Conservation (phyloP, 2,329 filamentous ascomycete genomes). For the Fusarium chlamydosporum region DNA sequence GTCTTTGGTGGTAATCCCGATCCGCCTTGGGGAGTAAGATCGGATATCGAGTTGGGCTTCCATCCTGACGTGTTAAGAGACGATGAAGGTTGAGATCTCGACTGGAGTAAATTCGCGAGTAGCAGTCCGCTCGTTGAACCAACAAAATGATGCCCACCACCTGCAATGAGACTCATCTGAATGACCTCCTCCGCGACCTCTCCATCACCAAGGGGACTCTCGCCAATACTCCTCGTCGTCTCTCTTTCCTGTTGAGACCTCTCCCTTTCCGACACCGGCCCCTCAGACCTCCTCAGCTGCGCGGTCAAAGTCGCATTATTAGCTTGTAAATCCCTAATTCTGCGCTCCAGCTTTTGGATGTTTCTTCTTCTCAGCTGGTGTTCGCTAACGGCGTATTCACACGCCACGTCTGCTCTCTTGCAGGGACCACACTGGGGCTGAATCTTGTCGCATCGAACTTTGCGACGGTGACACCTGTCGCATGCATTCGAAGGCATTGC, state of each 20-base stretch:
- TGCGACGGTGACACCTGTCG: slow-evolving; percentile 59
- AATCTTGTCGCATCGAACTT: slow-evolving; percentile 59
- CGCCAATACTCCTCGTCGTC: slow-evolving; percentile 3
- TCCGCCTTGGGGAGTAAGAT: slow-evolving; percentile 11
- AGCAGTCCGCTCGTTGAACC: slow-evolving; percentile 59
- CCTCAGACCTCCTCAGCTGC: slow-evolving; percentile 30
- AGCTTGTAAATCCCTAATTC: slow-evolving; percentile 53
- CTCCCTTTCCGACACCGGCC: not conserved
- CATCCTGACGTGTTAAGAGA: slow-evolving; percentile 31
- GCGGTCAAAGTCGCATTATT: slow-evolving; percentile 46
- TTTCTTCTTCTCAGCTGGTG: slow-evolving; percentile 51
- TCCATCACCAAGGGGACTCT: slow-evolving; percentile 24
- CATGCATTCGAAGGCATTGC: slow-evolving; percentile 51
- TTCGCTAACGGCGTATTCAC: slow-evolving; percentile 55
- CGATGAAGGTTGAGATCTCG: slow-evolving; percentile 35
- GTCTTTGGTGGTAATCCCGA: slow-evolving; percentile 53
- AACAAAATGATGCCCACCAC: slow-evolving; percentile 60
- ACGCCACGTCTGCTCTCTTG: slow-evolving; percentile 53
- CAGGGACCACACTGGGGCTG: slow-evolving; percentile 57
- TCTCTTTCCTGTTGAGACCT: not conserved
- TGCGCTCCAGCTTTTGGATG: slow-evolving; percentile 55
- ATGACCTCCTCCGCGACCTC: slow-evolving; percentile 60
- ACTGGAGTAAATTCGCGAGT: slow-evolving; percentile 59
- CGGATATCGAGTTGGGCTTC: slow-evolving; percentile 32
- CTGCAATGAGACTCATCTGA: slow-evolving; percentile 59